A percentile compares a stretch with the other conserved stretches of the same genome.
These are phyloP conservation scores for Penicillium soppii DNA, from an alignment of 495 filamentous ascomycete genomes.

Conservation along the genomic window DNA sequence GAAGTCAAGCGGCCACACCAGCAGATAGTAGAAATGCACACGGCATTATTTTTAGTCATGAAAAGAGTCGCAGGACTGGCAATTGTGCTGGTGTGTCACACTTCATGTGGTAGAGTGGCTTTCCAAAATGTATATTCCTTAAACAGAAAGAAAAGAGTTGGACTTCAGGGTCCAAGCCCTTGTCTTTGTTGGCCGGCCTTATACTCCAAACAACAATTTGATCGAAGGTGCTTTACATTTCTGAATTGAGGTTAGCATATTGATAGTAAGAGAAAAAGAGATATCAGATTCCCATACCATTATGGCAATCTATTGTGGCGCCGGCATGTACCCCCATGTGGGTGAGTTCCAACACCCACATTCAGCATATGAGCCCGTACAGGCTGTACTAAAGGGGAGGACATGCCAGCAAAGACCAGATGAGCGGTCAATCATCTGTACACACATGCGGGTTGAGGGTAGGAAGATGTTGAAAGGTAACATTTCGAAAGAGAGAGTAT, in stretches of 20 bases:
- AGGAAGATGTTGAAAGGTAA: constrained; percentile 5
- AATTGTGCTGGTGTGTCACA: background rate
- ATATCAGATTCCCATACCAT: constrained; percentile 24
- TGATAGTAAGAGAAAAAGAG: background rate
- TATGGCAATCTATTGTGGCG: constrained; percentile 29
- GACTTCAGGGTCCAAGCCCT: background rate
- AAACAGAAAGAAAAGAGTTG: background rate
- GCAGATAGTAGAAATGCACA: background rate
- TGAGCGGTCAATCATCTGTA: constrained; percentile 10
- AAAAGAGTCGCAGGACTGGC: background rate
- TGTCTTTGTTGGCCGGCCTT: background rate
- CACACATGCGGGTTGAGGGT: constrained; percentile 1
- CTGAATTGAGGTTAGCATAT: constrained; percentile 17
- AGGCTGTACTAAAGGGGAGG: background rate
- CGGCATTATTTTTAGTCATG: background rate
- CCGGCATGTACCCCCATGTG: constrained; percentile 27
- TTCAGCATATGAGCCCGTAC: background rate
- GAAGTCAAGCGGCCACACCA: background rate
- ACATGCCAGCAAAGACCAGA: constrained; percentile 11
- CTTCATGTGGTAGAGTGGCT: background rate
- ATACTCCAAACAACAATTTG: background rate
- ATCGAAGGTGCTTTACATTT: constrained; percentile 8
- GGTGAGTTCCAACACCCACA: background rate
- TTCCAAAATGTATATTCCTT: background rate
- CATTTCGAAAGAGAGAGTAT: background rate